phyloP scores from a whole-genome alignment of 75 land plant species.

The Pinus tabuliformis region DNA sequence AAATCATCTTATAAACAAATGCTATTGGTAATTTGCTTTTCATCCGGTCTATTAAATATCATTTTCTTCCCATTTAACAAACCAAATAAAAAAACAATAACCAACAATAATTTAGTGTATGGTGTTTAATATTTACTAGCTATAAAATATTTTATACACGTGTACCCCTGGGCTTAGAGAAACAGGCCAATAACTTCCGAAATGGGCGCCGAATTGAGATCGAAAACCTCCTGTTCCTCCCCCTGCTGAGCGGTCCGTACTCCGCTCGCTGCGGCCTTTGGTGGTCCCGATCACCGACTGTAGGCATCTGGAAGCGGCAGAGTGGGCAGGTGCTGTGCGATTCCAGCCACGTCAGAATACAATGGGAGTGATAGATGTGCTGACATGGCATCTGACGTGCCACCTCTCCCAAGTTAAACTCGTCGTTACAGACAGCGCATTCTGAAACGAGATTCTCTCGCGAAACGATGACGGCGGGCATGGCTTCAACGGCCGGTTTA shows the following conservation, averaged over 20 bases:
- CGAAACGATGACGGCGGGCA: constrained; percentile 52
- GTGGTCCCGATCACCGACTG: background rate
- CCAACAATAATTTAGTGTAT: no score
- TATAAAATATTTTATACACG: no score
- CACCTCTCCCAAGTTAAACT: constrained; percentile 6
- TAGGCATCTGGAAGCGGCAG: constrained; percentile 8
- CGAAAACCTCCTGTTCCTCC: background rate
- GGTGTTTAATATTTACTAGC: no score
- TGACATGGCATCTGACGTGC: constrained; percentile 18
- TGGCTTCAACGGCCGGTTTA: constrained; percentile 49
- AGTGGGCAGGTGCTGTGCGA: constrained; percentile 12
- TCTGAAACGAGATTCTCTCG: constrained; percentile 36
- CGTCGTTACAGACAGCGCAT: constrained; percentile 6
- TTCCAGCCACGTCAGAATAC: constrained; percentile 12
- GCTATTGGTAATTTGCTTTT: no score
- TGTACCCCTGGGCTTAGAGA: no score
- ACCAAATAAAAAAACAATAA: no score
- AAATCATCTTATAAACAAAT: no score
- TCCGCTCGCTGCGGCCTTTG: constrained; percentile 3
- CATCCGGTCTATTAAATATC: no score
- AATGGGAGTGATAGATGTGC: constrained; percentile 10
- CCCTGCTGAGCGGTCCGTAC: background rate
- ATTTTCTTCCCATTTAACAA: no score
- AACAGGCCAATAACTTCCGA: no score
- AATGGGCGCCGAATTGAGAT: no score